Percentiles rank a stretch among this genome's conserved stretches.
phyloP scores from a whole-genome alignment of 495 filamentous ascomycete species.

The Neurospora pannonica region DNA sequence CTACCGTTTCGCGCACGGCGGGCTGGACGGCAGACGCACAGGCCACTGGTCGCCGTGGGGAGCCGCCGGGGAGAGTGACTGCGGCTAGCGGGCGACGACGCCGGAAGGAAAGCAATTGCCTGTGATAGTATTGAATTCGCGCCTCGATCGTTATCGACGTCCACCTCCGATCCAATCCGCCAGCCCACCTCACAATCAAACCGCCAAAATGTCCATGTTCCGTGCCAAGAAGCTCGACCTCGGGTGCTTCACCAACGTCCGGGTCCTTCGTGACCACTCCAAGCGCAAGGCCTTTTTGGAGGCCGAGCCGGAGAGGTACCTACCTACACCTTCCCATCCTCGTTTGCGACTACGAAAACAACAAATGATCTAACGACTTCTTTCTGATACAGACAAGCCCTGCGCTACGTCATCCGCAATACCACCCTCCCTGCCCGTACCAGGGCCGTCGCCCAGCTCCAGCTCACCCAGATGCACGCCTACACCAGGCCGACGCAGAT shows the following conservation, averaged over 20 bases:
- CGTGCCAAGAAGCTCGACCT: conserved; percentile 80
- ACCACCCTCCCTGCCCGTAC: conserved; percentile 71
- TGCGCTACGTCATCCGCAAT: conserved; percentile 90
- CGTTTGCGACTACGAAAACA: not conserved
- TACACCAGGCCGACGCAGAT: conserved; percentile 92
- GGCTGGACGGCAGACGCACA: not conserved
- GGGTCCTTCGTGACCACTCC: conserved; percentile 81
- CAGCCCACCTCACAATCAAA: not conserved
- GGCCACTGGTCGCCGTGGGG: not conserved
- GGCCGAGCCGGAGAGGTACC: conserved; percentile 77
- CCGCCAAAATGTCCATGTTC: conserved; percentile 64
- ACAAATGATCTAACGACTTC: not conserved
- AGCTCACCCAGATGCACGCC: conserved; percentile 87
- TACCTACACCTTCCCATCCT: not conserved
- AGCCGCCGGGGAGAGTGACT: not conserved
- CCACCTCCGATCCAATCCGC: not conserved
- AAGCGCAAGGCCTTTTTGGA: conserved; percentile 88
- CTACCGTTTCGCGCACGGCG: not conserved
- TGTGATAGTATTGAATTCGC: not conserved
- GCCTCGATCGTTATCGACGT: not conserved
- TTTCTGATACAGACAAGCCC: conserved; percentile 67
- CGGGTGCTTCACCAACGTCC: conserved; percentile 73
- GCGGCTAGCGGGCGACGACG: not conserved
- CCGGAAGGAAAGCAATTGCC: not conserved
- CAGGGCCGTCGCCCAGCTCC: conserved; percentile 81